Percentiles rank a stretch among this genome's conserved stretches.
phyloP scores from a whole-genome alignment of 73 alveolate species.

The Blepharisma japonicum region DNA sequence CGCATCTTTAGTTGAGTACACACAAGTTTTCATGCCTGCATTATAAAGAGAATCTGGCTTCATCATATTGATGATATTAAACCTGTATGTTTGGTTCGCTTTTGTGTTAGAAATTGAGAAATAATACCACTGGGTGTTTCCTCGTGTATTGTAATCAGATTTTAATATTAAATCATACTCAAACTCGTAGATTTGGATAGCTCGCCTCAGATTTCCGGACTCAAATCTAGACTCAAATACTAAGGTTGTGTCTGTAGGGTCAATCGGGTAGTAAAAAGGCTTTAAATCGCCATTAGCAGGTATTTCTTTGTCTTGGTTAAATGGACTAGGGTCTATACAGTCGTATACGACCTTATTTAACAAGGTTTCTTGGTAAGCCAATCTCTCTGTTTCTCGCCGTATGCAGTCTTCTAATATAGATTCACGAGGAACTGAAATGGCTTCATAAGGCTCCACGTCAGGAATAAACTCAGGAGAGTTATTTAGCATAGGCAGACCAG shows the following conservation, averaged over 20 bases:
- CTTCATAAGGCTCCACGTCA: constrained; percentile 35
- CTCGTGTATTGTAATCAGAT: constrained; percentile 98
- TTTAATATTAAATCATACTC: constrained; percentile 95
- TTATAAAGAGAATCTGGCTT: constrained; percentile 95
- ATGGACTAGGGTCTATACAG: constrained; percentile 57
- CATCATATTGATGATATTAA: constrained; percentile 98
- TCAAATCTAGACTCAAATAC: constrained; percentile 98
- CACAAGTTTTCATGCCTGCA: constrained; percentile 87
- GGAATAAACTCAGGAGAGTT: constrained; percentile 25
- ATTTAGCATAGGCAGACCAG: constrained; percentile 4
- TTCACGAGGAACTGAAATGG: constrained; percentile 57
- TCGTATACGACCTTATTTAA: constrained; percentile 81
- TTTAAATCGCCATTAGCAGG: constrained; percentile 5
- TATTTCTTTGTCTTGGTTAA: neutral
- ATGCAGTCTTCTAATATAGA: constrained; percentile 58
- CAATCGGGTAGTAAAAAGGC: constrained; percentile 17
- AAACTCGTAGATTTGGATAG: constrained; percentile 63
- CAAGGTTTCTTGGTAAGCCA: constrained; percentile 68
- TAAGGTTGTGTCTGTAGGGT: constrained; percentile 81
- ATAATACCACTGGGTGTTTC: constrained; percentile 99
- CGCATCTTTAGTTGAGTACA: constrained; percentile 66
- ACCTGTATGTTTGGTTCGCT: constrained; percentile 43
- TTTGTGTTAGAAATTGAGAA: constrained; percentile 94
- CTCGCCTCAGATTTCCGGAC: constrained; percentile 96
- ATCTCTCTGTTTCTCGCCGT: constrained; percentile 65